phyloP scores from a whole-genome alignment of 306 rosid species.

The Dicorynia guianensis region DNA sequence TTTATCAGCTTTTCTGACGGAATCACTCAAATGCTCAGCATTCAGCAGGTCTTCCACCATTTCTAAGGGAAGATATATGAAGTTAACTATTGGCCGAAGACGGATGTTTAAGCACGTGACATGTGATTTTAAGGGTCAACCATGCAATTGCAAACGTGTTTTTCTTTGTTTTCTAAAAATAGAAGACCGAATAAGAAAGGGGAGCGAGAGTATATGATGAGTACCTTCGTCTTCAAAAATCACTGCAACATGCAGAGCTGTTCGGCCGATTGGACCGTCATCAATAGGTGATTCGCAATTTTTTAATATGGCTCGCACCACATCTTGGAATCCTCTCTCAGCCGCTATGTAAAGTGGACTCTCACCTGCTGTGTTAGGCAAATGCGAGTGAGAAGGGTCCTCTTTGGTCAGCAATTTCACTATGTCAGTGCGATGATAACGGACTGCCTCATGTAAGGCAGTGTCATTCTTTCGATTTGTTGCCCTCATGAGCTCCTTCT shows the following conservation, averaged over 20 bases:
- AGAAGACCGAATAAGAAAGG: not conserved
- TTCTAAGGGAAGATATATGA: too few relatives aligned
- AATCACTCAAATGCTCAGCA: too few relatives aligned
- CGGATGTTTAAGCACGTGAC: too few relatives aligned
- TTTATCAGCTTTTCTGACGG: too few relatives aligned
- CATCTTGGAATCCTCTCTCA: not conserved
- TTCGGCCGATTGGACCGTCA: not conserved
- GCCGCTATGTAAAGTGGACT: not conserved
- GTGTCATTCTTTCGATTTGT: not conserved
- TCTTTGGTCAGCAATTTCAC: not conserved
- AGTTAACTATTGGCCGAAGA: too few relatives aligned
- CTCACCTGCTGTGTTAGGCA: not conserved
- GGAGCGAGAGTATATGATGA: not conserved
- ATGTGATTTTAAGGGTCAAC: too few relatives aligned
- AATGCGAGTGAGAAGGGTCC: not conserved
- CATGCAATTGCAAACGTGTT: too few relatives aligned
- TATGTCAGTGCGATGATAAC: not conserved
- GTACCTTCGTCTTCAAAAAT: not conserved
- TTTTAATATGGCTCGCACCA: not conserved
- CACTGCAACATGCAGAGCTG: not conserved
- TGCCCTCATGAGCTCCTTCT: not conserved
- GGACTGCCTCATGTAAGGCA: slow-evolving; percentile 15
- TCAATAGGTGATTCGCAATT: not conserved
- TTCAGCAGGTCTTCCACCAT: too few relatives aligned
- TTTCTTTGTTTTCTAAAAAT: not conserved